Base-by-base conservation (phyloP, 352 stramenopile species). In the Blastocystis hominis region DNA sequence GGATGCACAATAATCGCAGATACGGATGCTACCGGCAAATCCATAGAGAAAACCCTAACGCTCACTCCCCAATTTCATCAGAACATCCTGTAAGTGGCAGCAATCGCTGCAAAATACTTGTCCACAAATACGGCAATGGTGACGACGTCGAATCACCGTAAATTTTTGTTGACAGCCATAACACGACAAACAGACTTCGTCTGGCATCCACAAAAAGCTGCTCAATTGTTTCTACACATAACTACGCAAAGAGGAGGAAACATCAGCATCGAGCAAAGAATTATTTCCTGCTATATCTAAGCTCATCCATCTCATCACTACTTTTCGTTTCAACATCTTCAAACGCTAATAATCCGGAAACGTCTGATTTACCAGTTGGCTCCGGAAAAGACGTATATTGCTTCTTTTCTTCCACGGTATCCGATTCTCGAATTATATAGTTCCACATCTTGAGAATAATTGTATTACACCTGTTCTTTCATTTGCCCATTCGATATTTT, bases 381-480 rank as follows among this genome's bases (percentile, higher is more conserved):
- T 84, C 72, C 9, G 72, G 72, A 84, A 84, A 84, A 10, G 72
- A 84, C 24, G 72, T 84, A 30, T 84, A 84, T 53, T 64, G 47
- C 54, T 84, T 84, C 9, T 15, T 69, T 9, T 53, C 42, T 7
- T 63, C 20, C 38, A n/a, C 7, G 2, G 15, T 24, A 15, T 46
- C 34, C 9, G 72, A 44, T 3, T 44, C 36, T 1, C 36, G 17
- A 46, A 50, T 68, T 24, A 84, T 53, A 63, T 68, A 84, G 30
- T 46, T 84, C 72, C 72, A 84, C 72, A 84, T 84, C 4, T 44
- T 34, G 36, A 75, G 63, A 75, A 40, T 30, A 40, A 30, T 38
- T 42, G 24, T 75, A 53, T n/a, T 75, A 46, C n/a, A 3, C 50
- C 9, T 20, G 9, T 20, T 56, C 9, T 38, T 53, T 13, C 38